These are phyloP conservation scores for Phaffia rhodozyma DNA, from an alignment of 1,284 basidiomycete species.

Conservation along the genomic window DNA sequence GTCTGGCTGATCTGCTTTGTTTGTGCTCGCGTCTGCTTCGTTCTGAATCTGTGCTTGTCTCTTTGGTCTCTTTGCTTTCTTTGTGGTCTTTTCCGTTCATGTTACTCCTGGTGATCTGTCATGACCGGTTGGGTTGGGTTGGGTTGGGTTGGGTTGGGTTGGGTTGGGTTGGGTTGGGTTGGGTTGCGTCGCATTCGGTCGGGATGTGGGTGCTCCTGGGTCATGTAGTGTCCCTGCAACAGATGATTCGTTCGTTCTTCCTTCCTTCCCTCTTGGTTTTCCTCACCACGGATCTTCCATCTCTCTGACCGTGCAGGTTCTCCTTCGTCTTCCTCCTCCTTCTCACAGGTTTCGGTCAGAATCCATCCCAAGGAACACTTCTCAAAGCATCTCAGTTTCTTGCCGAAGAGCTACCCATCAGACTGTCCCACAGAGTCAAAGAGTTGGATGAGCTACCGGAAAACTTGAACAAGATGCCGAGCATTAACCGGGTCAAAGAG, in stretches of 20 bases:
- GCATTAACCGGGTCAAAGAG: conserved; percentile 89
- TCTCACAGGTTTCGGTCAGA: conserved; percentile 58
- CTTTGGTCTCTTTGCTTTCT: not conserved
- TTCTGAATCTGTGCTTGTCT: not conserved
- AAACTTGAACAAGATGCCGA: conserved; percentile 80
- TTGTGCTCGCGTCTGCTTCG: not conserved
- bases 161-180: no score
- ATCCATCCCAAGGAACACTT: conserved; percentile 75
- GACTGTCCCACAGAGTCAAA: conserved; percentile 89
- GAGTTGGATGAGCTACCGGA: conserved; percentile 93
- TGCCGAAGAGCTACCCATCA: conserved; percentile 50
- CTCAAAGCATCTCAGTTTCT: conserved; percentile 74
- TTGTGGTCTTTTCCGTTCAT: not conserved
- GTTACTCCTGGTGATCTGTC: no score
- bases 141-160: no score
- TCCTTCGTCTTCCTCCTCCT: not conserved
- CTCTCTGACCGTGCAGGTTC: not conserved
- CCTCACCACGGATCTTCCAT: not conserved
- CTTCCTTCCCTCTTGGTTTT: not conserved
- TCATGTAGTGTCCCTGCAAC: conserved; percentile 74
- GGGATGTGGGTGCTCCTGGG: no score
- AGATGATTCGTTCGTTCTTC: conserved; percentile 58
- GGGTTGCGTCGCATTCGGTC: no score
- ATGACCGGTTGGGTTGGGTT: no score
- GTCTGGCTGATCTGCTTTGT: not conserved